Evolutionary conservation across 306 rosid genomes (phyloP), one percentile per base, ranked within the genome.

Genomic region (Trifolium repens): DNA sequence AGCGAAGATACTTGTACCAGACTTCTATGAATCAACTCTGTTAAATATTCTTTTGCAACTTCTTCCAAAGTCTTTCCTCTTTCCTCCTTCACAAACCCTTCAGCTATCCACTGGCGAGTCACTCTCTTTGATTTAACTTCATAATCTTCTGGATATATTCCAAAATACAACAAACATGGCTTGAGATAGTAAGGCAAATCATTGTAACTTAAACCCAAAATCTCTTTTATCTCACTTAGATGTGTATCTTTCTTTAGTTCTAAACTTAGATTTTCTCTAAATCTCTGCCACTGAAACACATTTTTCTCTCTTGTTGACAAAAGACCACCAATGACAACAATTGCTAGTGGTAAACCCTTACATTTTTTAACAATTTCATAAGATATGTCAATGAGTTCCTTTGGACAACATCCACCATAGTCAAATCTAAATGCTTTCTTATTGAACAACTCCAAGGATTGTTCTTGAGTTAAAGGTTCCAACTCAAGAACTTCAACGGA

Each of bases 271-370:
- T 53, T 53, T 53, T 53, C 59, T 0, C 9, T 22, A 24, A 57
- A 24, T 5, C 2, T 57, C 8, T 26, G 7, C 63, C 63, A 57
- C 37, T 24, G 1, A 4, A 24, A 57, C 5, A 24, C 63, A 26
- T 57, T 24, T 24, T 11, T 57, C n/a, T 24, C n/a, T 10, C 14
- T 57, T 10, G 63, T 13, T 4, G 37, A 57, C 63, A 57, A 57
- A 57, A 57, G 16, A 10, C 16, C 63, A 26, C 63, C 63, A 57
- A 57, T 11, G 15, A 16, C 9, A 26, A 57, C 63, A 11, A 26
- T 57, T 11, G 63, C 63, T 57, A 57, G 34, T 10, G 63, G 63
- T 57, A 57, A 57, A 4, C 63, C 63, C 35, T 24, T 57, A 15
- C 63, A 57, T 57, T 57, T 57, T 4, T 13, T 24, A 57, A 57